phyloP scores from a whole-genome alignment of 495 filamentous ascomycete species.

The Aspergillus kassunensis region DNA sequence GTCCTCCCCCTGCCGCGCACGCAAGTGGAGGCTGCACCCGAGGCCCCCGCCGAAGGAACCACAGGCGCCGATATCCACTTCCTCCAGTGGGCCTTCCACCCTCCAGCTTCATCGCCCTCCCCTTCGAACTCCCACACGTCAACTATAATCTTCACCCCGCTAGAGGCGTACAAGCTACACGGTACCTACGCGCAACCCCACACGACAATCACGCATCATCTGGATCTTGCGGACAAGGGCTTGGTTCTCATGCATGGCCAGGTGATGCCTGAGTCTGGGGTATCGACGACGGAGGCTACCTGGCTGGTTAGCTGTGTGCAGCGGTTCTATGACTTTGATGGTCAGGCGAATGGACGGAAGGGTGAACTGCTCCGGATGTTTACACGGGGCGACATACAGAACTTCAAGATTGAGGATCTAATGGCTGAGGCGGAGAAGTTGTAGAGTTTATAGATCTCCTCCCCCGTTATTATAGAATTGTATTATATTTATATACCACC shows the following conservation, averaged over 20 bases:
- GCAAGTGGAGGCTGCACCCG: conserved; percentile 18
- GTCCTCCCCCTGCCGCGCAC: conserved; percentile 80
- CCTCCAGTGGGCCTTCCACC: conserved; percentile 70
- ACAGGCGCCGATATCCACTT: conserved; percentile 45
- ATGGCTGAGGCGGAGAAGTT: conserved; percentile 81
- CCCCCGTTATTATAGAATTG: not conserved
- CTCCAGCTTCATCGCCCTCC: conserved; percentile 72
- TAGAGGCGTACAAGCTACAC: conserved; percentile 87
- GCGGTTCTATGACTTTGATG: conserved; percentile 78
- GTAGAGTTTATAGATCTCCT: conserved; percentile 24
- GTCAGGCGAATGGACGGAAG: conserved; percentile 49
- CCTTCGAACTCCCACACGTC: conserved; percentile 53
- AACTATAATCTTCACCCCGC: conserved; percentile 86
- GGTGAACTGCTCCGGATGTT: conserved; percentile 77
- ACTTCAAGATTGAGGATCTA: conserved; percentile 78
- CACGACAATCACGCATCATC: conserved; percentile 87
- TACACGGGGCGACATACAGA: conserved; percentile 61
- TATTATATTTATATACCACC: not conserved
- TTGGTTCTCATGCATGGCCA: conserved; percentile 80
- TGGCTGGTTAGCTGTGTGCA: conserved; percentile 94
- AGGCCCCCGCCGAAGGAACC: conserved; percentile 24
- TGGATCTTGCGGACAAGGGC: conserved; percentile 70
- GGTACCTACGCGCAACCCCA: conserved; percentile 88
- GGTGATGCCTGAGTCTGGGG: conserved; percentile 71
- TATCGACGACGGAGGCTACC: conserved; percentile 72